Evolutionary conservation across 192 early-diverging fungal genomes (phyloP), one percentile per base, ranked within the genome.

Genomic region (Coemansia sp.): DNA sequence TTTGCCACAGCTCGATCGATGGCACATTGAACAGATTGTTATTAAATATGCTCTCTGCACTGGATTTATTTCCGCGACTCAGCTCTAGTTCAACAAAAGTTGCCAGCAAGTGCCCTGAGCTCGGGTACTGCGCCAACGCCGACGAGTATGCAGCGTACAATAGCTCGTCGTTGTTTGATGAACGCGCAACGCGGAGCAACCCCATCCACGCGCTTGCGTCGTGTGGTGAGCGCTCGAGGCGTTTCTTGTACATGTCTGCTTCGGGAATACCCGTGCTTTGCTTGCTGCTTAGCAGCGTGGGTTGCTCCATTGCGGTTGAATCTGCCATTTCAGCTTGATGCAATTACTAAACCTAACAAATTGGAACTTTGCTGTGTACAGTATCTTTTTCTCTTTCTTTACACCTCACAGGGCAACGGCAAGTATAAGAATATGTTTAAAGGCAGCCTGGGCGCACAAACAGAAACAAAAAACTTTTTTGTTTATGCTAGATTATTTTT

Each of bases 1-100:
- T 88, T 54, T 88, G 85, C 90, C 92, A 96, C 12, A 97, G 81
- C 18, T 94, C 92, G 32, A 98, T 89, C 9, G 89, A 89, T 6
- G 89, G 84, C n/a, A 93, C 92, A 50, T 82, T 84, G 54, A 86
- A 84, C 53, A 97, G 84, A 67, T 90, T 93, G 52, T 86, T 83
- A 48, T 84, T 88, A 64, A 96, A 98, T 19, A 98, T 76, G n/a
- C 84, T 66, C 71, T 95, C 94, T 12, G 94, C 87, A 61, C 86
- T 75, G 50, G 87, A 87, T 59, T 84, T 89, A 69, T 89, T 87
- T 14, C 85, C 78, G 47, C 89, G 83, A 56, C 87, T 87, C 53
- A 93, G 85, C 74, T 98, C 95, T 76, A 91, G 85, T 59, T 91
- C 90, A 52, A 86, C 85, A 65, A 91, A 93, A 13, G 76, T 71